Percentiles rank a stretch among this genome's conserved stretches.
Evolutionary conservation across 2,329 filamentous ascomycete species (phyloP).

Genomic region (Aureobasidium mangrovei): DNA sequence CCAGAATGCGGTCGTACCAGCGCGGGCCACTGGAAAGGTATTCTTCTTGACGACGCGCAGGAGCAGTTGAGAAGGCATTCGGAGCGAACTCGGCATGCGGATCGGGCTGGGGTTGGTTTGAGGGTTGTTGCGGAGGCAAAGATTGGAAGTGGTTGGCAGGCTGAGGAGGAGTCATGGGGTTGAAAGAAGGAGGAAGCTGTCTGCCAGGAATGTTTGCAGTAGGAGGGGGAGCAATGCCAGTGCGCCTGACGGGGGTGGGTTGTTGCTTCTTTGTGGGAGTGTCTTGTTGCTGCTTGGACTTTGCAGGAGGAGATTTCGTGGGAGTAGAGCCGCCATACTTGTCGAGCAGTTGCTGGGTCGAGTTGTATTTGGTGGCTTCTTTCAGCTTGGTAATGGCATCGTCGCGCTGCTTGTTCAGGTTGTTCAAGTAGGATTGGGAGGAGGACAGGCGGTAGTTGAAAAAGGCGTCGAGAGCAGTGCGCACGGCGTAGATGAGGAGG

Average conservation of each 20-base stretch:
- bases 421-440: conserved; percentile 60
- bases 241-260: conserved; percentile 41
- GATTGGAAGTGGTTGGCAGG: neutral
- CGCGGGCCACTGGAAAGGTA: conserved; percentile 36
- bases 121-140: conserved; percentile 12
- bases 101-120: conserved; percentile 2
- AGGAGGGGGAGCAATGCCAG: conserved; percentile 51
- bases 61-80: conserved; percentile 49
- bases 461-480: conserved; percentile 56
- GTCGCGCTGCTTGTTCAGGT: conserved; percentile 67
- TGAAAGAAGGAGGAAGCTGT: conserved; percentile 20
- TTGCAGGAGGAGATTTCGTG: conserved; percentile 17
- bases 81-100: conserved; percentile 54
- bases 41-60: conserved; percentile 16
- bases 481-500: conserved; percentile 60
- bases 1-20: conserved; percentile 93
- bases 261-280: conserved; percentile 20
- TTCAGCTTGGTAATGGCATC: conserved; percentile 92
- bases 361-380: conserved; percentile 89
- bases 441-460: conserved; percentile 75
- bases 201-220: conserved; percentile 54
- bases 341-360: conserved; percentile 82
- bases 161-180: conserved; percentile 48
- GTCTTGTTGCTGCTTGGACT: neutral
- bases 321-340: conserved; percentile 71